phyloP scores from a whole-genome alignment of 768 basidiomycete species.

The Suillus subaureus region DNA sequence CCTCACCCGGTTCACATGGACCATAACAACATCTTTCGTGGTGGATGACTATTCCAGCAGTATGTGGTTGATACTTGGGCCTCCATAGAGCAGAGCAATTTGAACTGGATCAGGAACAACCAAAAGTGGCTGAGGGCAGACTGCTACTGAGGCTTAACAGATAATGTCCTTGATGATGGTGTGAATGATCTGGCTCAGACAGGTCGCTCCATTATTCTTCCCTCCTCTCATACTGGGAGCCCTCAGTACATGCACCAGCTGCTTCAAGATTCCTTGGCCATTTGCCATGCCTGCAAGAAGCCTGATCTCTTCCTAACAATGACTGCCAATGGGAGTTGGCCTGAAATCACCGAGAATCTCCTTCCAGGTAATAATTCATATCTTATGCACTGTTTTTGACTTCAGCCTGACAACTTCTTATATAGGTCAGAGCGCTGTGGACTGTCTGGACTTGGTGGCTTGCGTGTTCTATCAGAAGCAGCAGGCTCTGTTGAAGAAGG shows the following conservation, averaged over 20 bases:
- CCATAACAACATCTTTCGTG: constrained; percentile 33
- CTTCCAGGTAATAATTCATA: constrained; percentile 27
- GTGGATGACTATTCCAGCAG: constrained; percentile 45
- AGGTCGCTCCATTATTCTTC: constrained; percentile 40
- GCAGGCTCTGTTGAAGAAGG: constrained; percentile 35
- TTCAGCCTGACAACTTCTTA: not conserved
- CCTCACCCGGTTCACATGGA: constrained; percentile 15
- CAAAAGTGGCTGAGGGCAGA: constrained; percentile 38
- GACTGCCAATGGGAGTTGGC: constrained; percentile 55
- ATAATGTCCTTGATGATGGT: constrained; percentile 29
- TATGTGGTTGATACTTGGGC: constrained; percentile 50
- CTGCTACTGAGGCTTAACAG: constrained; percentile 34
- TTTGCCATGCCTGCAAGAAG: constrained; percentile 38
- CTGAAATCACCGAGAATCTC: constrained; percentile 42
- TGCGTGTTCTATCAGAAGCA: constrained; percentile 49
- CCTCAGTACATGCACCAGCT: constrained; percentile 45
- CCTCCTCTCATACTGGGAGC: constrained; percentile 44
- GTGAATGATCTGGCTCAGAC: constrained; percentile 30
- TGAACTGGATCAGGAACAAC: constrained; percentile 37
- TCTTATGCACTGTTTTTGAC: not conserved
- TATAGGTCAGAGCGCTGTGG: constrained; percentile 36
- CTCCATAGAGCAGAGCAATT: constrained; percentile 39
- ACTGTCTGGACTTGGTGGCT: constrained; percentile 50
- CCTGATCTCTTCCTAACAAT: constrained; percentile 54
- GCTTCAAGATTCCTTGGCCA: constrained; percentile 49